These are phyloP conservation scores for Colletotrichum acutatum DNA, from an alignment of 2,329 filamentous ascomycete species.

Conservation along the genomic window DNA sequence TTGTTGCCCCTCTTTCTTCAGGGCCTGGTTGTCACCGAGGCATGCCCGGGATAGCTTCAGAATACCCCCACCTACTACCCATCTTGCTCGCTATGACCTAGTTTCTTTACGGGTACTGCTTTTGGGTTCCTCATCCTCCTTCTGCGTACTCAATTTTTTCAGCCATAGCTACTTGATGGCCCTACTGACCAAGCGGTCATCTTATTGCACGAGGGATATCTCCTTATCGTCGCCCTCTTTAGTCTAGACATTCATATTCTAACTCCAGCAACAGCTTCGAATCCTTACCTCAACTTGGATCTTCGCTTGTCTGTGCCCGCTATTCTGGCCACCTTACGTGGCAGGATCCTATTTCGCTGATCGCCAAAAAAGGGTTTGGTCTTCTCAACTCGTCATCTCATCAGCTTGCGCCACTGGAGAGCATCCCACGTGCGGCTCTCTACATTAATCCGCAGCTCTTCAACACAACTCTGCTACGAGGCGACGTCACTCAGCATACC, in stretches of 20 bases:
- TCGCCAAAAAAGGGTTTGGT: not conserved
- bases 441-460: constrained; percentile 11
- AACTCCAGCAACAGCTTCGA: constrained; percentile 27
- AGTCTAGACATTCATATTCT: constrained; percentile 4
- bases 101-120: constrained; percentile 17
- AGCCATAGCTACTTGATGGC: constrained; percentile 11
- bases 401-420: constrained; percentile 16
- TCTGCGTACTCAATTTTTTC: constrained; percentile 5
- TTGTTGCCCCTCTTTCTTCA: constrained; percentile 1
- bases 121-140: constrained; percentile 20
- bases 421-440: constrained; percentile 24
- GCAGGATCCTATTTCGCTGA: not conserved
- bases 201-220: not conserved
- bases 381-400: not conserved
- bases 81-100: constrained; percentile 2
- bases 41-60: constrained; percentile 32
- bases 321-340: not conserved
- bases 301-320: not conserved
- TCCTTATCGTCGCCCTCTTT: not conserved
- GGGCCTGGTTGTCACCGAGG: constrained; percentile 22
- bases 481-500: constrained; percentile 32
- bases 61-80: constrained; percentile 19
- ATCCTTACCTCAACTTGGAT: not conserved
- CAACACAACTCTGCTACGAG: constrained; percentile 4
- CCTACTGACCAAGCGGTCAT: constrained; percentile 23